These are phyloP conservation scores for Veloporphyrellus conicus DNA, from an alignment of 1,284 basidiomycete genomes.

Conservation along the genomic window DNA sequence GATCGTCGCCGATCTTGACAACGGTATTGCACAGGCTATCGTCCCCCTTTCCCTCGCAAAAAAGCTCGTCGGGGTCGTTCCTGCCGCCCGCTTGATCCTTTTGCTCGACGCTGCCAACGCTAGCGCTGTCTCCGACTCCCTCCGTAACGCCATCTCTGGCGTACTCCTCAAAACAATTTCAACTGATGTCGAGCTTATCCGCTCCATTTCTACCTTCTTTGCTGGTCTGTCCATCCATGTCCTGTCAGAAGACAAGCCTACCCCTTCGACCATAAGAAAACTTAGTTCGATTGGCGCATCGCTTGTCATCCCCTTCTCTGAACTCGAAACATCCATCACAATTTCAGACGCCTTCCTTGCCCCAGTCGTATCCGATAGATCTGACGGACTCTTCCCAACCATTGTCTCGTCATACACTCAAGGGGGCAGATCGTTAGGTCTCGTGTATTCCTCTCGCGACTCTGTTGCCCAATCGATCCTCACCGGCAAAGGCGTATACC, in stretches of 20 bases:
- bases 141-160: constrained; percentile 69
- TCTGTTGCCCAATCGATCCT: constrained; percentile 85
- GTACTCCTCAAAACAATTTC: constrained; percentile 70
- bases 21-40: constrained; percentile 74
- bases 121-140: constrained; percentile 69
- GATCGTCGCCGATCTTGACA: constrained; percentile 66
- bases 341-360: constrained; percentile 86
- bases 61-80: constrained; percentile 64
- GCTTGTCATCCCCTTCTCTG: constrained; percentile 70
- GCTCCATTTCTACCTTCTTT: constrained; percentile 74
- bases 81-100: constrained; percentile 68
- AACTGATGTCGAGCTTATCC: constrained; percentile 65
- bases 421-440: constrained; percentile 77
- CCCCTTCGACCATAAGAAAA: constrained; percentile 52
- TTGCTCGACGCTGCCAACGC: constrained; percentile 69
- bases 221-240: constrained; percentile 59
- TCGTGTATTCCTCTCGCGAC: constrained; percentile 94
- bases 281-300: constrained; percentile 58
- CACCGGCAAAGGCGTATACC: constrained; percentile 91
- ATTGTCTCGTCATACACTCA: constrained; percentile 76
- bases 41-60: constrained; percentile 63
- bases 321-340: constrained; percentile 63
- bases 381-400: constrained; percentile 91
- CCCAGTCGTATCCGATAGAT: constrained; percentile 79
- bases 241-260: constrained; percentile 51